A percentile compares a stretch with the other conserved stretches of the same genome.
Evolutionary conservation across 2,329 filamentous ascomycete species (phyloP).

Genomic region (Eurotiales sp.): DNA sequence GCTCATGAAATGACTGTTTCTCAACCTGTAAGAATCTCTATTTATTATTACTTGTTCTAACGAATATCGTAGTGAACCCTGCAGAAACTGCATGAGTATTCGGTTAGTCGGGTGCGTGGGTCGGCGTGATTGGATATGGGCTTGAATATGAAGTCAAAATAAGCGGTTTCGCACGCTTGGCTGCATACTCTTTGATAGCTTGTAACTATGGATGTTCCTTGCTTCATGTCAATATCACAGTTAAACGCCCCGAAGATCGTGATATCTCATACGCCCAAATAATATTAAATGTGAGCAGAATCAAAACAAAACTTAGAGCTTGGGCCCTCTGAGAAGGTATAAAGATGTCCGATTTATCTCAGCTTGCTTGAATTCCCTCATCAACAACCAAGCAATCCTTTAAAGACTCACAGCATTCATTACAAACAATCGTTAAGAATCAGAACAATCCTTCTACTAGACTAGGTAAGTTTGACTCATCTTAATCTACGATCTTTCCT

Average conservation of each 20-base stretch:
- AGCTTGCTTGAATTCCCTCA: background rate
- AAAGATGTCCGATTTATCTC: background rate
- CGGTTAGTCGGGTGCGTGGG: background rate
- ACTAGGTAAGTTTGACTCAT: background rate
- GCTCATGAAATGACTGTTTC: too few species aligned
- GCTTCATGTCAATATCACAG: background rate
- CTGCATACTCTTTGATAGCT: background rate
- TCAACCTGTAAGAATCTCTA: too few species aligned
- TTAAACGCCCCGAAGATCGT: background rate
- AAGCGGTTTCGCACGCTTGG: background rate
- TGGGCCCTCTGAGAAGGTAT: constrained; percentile 3
- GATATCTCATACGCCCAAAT: background rate
- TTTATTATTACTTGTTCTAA: too few species aligned
- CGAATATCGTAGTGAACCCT: background rate
- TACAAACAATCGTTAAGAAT: too few species aligned
- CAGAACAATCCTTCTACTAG: background rate
- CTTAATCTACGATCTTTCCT: too few species aligned
- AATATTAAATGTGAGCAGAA: background rate
- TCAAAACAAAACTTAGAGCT: background rate
- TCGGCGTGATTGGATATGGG: background rate
- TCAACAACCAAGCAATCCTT: background rate
- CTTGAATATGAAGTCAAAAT: background rate
- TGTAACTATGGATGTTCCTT: background rate
- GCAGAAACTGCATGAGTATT: background rate
- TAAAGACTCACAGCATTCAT: background rate